Base-by-base conservation (phyloP, 257 asterid species). In the Salvia splendens region DNA sequence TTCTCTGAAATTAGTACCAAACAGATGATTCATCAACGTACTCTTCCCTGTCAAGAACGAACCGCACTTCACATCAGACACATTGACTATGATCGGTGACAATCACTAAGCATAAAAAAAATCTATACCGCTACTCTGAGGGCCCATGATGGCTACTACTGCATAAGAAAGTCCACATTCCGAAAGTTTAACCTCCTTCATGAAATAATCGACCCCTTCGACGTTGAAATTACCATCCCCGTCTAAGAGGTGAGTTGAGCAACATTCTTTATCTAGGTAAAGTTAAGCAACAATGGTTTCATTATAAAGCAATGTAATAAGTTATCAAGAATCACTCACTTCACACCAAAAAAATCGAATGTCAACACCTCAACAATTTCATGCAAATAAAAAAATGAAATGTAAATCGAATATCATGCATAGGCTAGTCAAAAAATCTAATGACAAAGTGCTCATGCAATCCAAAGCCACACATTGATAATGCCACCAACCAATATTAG, bases 121-220 rank as follows among this genome's bases (percentile, higher is more conserved):
- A 54, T 47, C n/a, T 78, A 63, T 87, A 94, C 99, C 99, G 75
- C 99, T 91, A 71, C 99, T 94, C 78, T 91, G 99, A 36, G 97
- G 99, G 32, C 99, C 99, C 99, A 94, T 94, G 68, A 94, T 94
- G 72, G 99, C 94, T 30, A 91, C 99, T 45, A 94, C 82, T 1
- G 96, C 97, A 82, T 94, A 94, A 72, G 99, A 91, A 71, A 91
- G 96, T 63, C 99, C 99, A 71, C 96, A 94, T 59, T 94, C 97
- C 2, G 81, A 85, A 58, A 94, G 83, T 72, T 84, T 94, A 54
- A 83, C 91, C 74, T 88, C 95, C 85, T 81, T 91, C 82, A 79
- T 84, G 74, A 94, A 91, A 47, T 75, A 77, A 1, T 91, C 99
- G 36, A 94, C 38, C 63, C 99, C 99, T 36, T 71, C 82, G 42